Evolutionary conservation across 768 basidiomycete genomes (phyloP).

Genomic region (Suillus subluteus): DNA sequence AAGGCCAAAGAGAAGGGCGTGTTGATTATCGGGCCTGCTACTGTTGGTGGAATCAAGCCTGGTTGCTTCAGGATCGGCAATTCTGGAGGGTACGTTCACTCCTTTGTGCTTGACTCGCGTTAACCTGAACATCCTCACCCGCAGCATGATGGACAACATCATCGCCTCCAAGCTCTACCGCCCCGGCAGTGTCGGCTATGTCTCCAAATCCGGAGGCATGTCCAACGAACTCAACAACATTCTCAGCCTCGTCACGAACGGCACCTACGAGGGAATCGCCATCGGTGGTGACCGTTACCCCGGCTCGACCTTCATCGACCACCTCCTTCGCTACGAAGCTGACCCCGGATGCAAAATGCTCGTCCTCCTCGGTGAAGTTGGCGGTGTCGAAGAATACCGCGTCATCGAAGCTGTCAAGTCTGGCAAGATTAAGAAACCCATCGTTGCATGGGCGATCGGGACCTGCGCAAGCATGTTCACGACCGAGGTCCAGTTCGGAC

Average conservation of each 20-base stretch:
- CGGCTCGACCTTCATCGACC: constrained; percentile 98
- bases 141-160: constrained; percentile 99
- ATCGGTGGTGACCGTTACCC: constrained; percentile 99
- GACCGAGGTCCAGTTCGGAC: constrained; percentile 99
- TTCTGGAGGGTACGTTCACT: constrained; percentile 75
- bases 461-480: constrained; percentile 99
- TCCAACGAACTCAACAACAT: constrained; percentile 99
- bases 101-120: background rate
- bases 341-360: constrained; percentile 99
- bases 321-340: constrained; percentile 89
- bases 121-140: background rate
- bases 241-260: constrained; percentile 93
- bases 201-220: constrained; percentile 99
- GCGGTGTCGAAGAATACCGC: constrained; percentile 98
- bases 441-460: constrained; percentile 99
- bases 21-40: constrained; percentile 95
- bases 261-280: constrained; percentile 99
- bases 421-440: constrained; percentile 95
- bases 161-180: constrained; percentile 99
- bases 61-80: constrained; percentile 99
- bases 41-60: constrained; percentile 99
- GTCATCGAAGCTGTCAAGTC: constrained; percentile 97
- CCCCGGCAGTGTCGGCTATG: constrained; percentile 95
- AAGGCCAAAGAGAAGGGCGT: constrained; percentile 84
- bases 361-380: constrained; percentile 97